Evolutionary conservation across 192 early-diverging fungal genomes (phyloP).

Genomic region (Linnemannia hyalina): DNA sequence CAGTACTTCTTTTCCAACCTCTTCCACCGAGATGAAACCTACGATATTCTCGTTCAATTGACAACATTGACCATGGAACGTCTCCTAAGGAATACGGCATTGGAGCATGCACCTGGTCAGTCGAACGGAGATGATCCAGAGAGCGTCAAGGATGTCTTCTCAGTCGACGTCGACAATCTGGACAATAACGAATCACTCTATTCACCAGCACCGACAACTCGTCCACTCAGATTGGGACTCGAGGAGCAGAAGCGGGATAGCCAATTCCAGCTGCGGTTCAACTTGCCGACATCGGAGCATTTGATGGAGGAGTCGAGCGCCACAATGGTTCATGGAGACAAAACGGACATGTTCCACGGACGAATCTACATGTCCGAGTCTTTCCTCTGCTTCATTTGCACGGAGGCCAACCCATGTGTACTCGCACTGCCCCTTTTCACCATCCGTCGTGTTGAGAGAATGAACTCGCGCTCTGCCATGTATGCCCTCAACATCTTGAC

Average conservation of each 20-base stretch:
- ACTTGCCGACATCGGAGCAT: conserved; percentile 81
- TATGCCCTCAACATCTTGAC: conserved; percentile 87
- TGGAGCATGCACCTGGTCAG: conserved; percentile 73
- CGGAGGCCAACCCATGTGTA: conserved; percentile 76
- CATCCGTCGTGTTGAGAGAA: conserved; percentile 91
- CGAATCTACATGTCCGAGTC: conserved; percentile 87
- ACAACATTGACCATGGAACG: conserved; percentile 89
- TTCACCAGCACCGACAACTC: conserved; percentile 56
- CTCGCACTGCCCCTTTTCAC: conserved; percentile 90
- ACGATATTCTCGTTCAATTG: conserved; percentile 93
- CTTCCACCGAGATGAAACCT: conserved; percentile 97
- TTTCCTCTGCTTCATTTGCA: conserved; percentile 87
- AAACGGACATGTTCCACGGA: conserved; percentile 65
- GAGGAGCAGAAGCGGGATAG: conserved; percentile 84
- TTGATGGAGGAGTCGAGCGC: conserved; percentile 76
- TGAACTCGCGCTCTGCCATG: conserved; percentile 73
- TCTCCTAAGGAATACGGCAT: conserved; percentile 85
- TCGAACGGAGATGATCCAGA: conserved; percentile 45
- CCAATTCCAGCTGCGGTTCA: conserved; percentile 82
- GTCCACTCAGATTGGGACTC: conserved; percentile 70
- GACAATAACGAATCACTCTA: conserved; percentile 33
- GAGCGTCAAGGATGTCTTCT: conserved; percentile 48
- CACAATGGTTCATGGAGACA: conserved; percentile 69
- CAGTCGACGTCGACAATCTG: conserved; percentile 50
- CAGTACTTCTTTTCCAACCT: conserved; percentile 93